These are phyloP conservation scores for Xylariaceae sp. DNA, from an alignment of 2,329 filamentous ascomycete species.

Conservation along the genomic window DNA sequence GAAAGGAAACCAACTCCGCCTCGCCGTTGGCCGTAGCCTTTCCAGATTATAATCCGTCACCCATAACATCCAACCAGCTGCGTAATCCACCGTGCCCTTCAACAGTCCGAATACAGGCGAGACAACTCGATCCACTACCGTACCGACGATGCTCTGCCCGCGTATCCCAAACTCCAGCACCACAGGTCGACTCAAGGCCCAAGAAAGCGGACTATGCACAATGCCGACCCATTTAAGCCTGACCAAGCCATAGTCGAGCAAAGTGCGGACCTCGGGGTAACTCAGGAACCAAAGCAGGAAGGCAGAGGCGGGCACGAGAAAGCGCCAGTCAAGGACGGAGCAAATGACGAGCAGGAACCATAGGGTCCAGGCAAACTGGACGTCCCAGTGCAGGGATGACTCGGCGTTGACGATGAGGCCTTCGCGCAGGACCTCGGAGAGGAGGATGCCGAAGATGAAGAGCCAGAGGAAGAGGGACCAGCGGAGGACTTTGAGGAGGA, in stretches of 20 bases:
- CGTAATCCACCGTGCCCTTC: slow-evolving; percentile 1
- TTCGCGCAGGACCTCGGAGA: slow-evolving; percentile 20
- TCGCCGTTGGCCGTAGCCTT: slow-evolving; percentile 11
- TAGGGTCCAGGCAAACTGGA: slow-evolving; percentile 18
- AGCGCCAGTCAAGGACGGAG: slow-evolving; percentile 18
- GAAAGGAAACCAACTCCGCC: slow-evolving; percentile 8
- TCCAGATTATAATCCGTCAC: slow-evolving; percentile 9
- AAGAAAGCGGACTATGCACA: slow-evolving; percentile 13
- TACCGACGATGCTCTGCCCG: neutral
- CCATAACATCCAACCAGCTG: slow-evolving; percentile 3
- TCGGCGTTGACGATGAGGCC: slow-evolving; percentile 21
- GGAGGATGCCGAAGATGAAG: slow-evolving; percentile 21
- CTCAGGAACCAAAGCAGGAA: slow-evolving; percentile 6
- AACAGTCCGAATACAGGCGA: slow-evolving; percentile 9
- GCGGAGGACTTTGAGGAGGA: slow-evolving; percentile 22
- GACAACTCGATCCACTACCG: neutral
- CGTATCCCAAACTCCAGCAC: neutral
- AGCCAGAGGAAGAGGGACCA: slow-evolving; percentile 24
- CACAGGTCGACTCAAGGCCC: neutral
- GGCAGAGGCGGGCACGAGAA: slow-evolving; percentile 14
- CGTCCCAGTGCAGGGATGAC: slow-evolving; percentile 18
- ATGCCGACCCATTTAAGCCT: slow-evolving; percentile 19
- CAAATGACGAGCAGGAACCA: slow-evolving; percentile 22
- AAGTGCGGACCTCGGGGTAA: neutral
- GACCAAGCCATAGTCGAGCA: slow-evolving; percentile 23